phyloP scores from a whole-genome alignment of 177 flowering plant species.

The Vitis hybrid region DNA sequence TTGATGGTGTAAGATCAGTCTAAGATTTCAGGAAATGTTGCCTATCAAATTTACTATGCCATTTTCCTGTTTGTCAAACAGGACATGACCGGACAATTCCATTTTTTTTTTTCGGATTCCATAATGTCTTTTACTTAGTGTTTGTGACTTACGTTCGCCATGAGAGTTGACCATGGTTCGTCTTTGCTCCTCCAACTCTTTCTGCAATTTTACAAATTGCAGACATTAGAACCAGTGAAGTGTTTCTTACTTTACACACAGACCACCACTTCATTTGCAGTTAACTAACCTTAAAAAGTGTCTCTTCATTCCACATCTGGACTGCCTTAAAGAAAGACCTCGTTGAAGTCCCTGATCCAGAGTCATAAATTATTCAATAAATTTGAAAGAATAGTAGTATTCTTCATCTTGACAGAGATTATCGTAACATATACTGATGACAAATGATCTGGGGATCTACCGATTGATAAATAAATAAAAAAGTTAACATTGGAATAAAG shows the following conservation, averaged over 20 bases:
- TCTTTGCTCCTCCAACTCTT: slow-evolving; percentile 44
- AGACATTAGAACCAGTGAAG: neutral
- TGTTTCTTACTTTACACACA: neutral
- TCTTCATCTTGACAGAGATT: no score
- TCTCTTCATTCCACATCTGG: slow-evolving; percentile 86
- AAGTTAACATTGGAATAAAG: neutral
- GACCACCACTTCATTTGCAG: no score
- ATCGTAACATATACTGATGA: neutral
- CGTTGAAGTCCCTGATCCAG: slow-evolving; percentile 70
- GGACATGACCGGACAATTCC: no score
- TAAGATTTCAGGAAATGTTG: no score
- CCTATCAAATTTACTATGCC: no score
- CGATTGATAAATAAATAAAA: neutral
- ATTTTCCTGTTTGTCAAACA: no score
- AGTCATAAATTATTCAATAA: neutral
- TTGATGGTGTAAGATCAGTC: no score
- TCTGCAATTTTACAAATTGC: slow-evolving; percentile 41
- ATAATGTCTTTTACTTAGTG: no score
- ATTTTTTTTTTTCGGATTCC: no score
- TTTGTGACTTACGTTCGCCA: slow-evolving; percentile 56
- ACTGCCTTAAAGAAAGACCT: slow-evolving; percentile 75
- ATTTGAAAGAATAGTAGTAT: neutral
- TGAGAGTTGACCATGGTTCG: slow-evolving; percentile 43
- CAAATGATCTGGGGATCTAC: no score
- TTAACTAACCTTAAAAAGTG: slow-evolving; percentile 45